Evolutionary conservation across 306 rosid species (phyloP), one percentile per base, ranked within the genome.

Genomic region (Cucurbita maxima): DNA sequence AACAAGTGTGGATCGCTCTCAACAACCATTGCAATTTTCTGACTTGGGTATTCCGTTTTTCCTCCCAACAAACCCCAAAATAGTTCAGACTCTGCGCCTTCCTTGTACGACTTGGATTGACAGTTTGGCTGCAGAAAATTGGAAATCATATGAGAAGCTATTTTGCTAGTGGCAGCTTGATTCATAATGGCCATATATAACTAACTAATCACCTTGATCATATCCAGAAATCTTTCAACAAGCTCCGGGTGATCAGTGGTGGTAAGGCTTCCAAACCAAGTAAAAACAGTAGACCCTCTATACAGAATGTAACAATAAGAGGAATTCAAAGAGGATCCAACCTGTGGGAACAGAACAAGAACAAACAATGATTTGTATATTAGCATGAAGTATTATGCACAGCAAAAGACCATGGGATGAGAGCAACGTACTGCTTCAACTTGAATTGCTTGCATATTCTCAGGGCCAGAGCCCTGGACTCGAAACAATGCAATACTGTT

Each of bases 401-500:
- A 20, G 58, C 16, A 69, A 50, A 69, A 30, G 30, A 47, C 74
- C 25, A 50, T 30, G 57, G 55, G 25, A 4, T 38, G 0, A 48
- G 74, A 15, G 74, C 9, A 71, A 67, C 90, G 38, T 81, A 95
- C 99, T 1, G 92, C 62, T 43, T 91, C 93, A 72, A 91, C 91
- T 91, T 95, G 99, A 81, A 91, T 91, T 73, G 99, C 97, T 86
- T 95, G 99, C 99, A 95, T 95, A 82, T 87, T 95, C 14, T 95
- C 97, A 55, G 99, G 91, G 72, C 97, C 99, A 54, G 91, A 63
- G 79, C 99, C 99, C 82, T 95, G 99, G 79, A 95, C 85, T 75
- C 99, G 96, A 79, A 95, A 91, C 74, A 95, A 80, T 58, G 96
- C 99, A 67, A 89, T 77, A 20, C 88, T 85, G 11, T 88, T 93